Evolutionary conservation across 805 yeast species (phyloP).

Genomic region (Teunomyces funiuensis): DNA sequence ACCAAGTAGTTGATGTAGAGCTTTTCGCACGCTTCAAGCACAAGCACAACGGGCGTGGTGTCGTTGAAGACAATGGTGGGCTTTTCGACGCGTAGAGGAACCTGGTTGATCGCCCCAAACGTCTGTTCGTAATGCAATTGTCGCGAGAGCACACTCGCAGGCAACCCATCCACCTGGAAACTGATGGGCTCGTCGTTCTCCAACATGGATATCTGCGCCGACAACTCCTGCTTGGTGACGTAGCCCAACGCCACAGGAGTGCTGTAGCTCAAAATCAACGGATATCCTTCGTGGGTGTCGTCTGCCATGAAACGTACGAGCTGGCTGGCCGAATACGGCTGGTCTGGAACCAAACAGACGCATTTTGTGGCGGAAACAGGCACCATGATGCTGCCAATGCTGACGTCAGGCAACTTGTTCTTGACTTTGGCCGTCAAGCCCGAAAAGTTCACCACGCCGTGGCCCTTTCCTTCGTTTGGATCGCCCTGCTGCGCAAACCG

Average conservation of each 20-base stretch:
- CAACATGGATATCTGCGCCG: slow-evolving; percentile 9
- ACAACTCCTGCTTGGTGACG: slow-evolving; percentile 28
- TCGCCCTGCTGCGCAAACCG: background rate
- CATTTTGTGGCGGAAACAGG: slow-evolving; percentile 29
- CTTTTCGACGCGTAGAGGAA: slow-evolving; percentile 21
- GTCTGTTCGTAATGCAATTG: slow-evolving; percentile 25
- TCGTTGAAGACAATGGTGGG: slow-evolving; percentile 29
- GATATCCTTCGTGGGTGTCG: slow-evolving; percentile 44
- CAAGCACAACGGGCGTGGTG: slow-evolving; percentile 28
- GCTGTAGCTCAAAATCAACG: slow-evolving; percentile 26
- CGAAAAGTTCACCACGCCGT: slow-evolving; percentile 35
- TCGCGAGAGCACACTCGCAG: slow-evolving; percentile 20
- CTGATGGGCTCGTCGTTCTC: slow-evolving; percentile 12
- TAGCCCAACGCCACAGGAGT: slow-evolving; percentile 36
- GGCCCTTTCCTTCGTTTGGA: slow-evolving; percentile 37
- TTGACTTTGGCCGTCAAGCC: slow-evolving; percentile 26
- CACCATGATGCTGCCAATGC: slow-evolving; percentile 29
- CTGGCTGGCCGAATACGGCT: slow-evolving; percentile 22
- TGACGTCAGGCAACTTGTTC: slow-evolving; percentile 33
- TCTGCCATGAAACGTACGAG: slow-evolving; percentile 24
- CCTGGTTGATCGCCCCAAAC: slow-evolving; percentile 6
- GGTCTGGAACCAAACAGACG: slow-evolving; percentile 22
- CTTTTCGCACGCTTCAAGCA: slow-evolving; percentile 39
- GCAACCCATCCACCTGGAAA: slow-evolving; percentile 21
- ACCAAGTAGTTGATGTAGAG: slow-evolving; percentile 37